Evolutionary conservation across 2,329 filamentous ascomycete genomes (phyloP), one percentile per base, ranked within the genome.

Genomic region (Knufia fluminis): DNA sequence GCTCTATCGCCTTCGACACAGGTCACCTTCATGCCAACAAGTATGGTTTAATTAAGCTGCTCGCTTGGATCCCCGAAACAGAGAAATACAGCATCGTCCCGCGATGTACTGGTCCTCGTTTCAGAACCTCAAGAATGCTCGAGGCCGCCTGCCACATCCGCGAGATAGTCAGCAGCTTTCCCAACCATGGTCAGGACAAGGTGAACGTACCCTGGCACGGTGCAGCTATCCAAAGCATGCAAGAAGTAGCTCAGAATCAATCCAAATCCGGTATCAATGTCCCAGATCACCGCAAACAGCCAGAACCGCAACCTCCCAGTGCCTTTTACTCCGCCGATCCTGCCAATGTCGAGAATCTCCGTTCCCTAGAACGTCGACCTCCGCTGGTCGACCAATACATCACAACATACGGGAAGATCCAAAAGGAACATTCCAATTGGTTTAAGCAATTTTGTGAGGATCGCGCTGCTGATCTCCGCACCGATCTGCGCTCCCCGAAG

Each of bases 11-110:
- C 53, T 68, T 72, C 28, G 44, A 46, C 35, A 19, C 38, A 2
- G 72, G 79, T 44, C 66, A 20, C 31, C 9, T 71, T 0, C 71
- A 83, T 0, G 78, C 94, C 57, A 84, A 95, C 58, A 71, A 73
- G 23, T 90, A 88, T 62, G 91, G 91, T 2, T 76, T 82, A 16
- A 82, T 94, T 2, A 80, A 89, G 43, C 83, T 91, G 71, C 73
- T 97, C 1, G 62, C 90, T 33, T 90, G 89, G 82, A 60, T 82
- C 2, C 74, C 77, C 1, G 71, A 82, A 38, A 70, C 76, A 0
- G 83, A 87, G 49, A 79, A 79, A 55, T 59, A 66, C 4, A 54
- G 64, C 1, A 57, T 86, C 1, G 51, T 95, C 6, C 84, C 90
- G 0, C 77, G 76, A 46, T 68, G 70, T 1, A 61, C 85, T 2